Conservation (phyloP, 192 early-diverging fungal species). For the Umbelopsis vinacea region DNA sequence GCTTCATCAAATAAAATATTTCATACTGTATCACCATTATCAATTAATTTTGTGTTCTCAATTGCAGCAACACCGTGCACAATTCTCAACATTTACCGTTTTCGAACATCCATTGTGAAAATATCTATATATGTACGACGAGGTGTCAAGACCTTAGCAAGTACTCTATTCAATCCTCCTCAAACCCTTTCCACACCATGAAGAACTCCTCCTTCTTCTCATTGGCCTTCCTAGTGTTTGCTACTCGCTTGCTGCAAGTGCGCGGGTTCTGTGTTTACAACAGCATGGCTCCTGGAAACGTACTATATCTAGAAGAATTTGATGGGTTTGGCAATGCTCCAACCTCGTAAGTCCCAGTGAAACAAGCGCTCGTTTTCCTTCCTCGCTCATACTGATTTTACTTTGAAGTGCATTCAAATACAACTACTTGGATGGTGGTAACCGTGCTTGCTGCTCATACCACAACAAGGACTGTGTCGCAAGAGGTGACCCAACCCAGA, state of each 20-base stretch:
- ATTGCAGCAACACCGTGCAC: neutral
- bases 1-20: too few species aligned
- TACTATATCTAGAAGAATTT: neutral
- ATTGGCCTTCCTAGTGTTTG: neutral
- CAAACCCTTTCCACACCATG: neutral
- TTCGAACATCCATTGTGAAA: neutral
- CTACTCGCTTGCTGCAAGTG: neutral
- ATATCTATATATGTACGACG: neutral
- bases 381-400: neutral
- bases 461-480: constrained; percentile 9
- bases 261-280: constrained; percentile 10
- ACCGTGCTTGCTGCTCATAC: constrained; percentile 5
- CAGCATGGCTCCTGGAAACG: neutral
- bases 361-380: neutral
- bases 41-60: too few species aligned
- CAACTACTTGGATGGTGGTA: neutral
- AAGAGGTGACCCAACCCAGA: neutral
- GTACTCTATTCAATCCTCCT: neutral
- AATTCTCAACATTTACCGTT: constrained; percentile 6
- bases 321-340: neutral
- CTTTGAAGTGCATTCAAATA: neutral
- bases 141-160: neutral
- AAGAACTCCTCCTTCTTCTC: neutral
- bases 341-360: neutral
- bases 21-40: too few species aligned